Evolutionary conservation across 108 stramenopile genomes (phyloP).

Genomic region (Heterococcus sp.): DNA sequence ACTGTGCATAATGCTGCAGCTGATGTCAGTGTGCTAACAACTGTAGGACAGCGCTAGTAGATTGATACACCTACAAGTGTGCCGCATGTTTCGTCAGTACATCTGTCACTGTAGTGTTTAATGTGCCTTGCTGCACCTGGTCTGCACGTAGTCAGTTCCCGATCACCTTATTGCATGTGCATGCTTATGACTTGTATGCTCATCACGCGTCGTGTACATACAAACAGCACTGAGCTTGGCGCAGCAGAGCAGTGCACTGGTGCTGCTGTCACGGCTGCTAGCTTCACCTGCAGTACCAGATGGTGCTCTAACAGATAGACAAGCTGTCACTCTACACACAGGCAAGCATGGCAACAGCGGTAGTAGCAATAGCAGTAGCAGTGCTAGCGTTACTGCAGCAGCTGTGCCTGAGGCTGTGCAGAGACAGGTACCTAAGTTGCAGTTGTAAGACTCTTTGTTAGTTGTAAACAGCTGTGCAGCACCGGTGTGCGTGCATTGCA

Average conservation of each 20-base stretch:
- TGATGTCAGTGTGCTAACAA: not conserved
- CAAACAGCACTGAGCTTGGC: not conserved
- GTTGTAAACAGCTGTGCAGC: too few species aligned
- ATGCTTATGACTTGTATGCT: not conserved
- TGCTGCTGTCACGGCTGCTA: conserved; percentile 11
- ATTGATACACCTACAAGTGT: too few species aligned
- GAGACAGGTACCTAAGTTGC: not conserved
- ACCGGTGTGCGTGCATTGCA: not conserved
- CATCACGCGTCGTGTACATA: not conserved
- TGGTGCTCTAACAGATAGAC: conserved; percentile 23
- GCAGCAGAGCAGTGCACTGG: not conserved
- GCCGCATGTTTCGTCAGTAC: too few species aligned
- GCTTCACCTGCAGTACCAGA: conserved; percentile 11
- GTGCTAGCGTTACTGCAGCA: conserved; percentile 13
- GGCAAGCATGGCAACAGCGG: too few species aligned
- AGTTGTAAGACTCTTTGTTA: too few species aligned
- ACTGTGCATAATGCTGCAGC: not conserved
- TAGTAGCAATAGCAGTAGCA: not conserved
- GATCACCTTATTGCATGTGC: conserved; percentile 16
- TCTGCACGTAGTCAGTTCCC: too few species aligned
- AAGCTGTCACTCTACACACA: conserved; percentile 20
- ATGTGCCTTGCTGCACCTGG: too few species aligned
- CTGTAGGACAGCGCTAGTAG: not conserved
- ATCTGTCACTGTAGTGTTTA: too few species aligned
- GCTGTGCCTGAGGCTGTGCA: conserved; percentile 28